Percentiles rank a stretch among this genome's conserved stretches.
Evolutionary conservation across 2,329 filamentous ascomycete species (phyloP).

Genomic region (Rasamsonia emersonii): DNA sequence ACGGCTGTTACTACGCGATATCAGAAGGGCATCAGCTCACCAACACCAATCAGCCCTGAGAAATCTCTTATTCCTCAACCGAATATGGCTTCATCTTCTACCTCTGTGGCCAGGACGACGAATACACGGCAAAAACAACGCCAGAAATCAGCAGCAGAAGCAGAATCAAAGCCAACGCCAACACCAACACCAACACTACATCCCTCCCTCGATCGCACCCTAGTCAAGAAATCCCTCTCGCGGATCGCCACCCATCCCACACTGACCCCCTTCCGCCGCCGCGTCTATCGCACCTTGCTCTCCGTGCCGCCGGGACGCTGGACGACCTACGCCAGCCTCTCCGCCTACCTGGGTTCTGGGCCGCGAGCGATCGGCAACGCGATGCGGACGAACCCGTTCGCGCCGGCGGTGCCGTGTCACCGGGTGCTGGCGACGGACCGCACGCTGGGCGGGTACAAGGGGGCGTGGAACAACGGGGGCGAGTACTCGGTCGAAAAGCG

Average conservation of each 20-base stretch:
- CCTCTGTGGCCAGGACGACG: too few relatives aligned
- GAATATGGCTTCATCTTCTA: too few relatives aligned
- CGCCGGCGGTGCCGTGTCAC: slow-evolving; percentile 73
- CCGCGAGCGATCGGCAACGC: slow-evolving; percentile 72
- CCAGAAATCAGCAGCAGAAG: too few relatives aligned
- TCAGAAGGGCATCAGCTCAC: too few relatives aligned
- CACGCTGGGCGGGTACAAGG: slow-evolving; percentile 45
- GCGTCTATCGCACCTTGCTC: slow-evolving; percentile 62
- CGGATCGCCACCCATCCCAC: slow-evolving; percentile 36
- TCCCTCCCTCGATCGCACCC: not conserved
- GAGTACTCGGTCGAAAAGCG: slow-evolving; percentile 35
- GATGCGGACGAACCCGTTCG: slow-evolving; percentile 69
- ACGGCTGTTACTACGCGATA: too few relatives aligned
- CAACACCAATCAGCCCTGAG: too few relatives aligned
- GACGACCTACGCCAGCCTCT: slow-evolving; percentile 68
- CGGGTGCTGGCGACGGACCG: slow-evolving; percentile 68
- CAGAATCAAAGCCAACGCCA: too few relatives aligned
- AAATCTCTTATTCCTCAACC: too few relatives aligned
- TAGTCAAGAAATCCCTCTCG: slow-evolving; percentile 21
- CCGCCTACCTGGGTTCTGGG: slow-evolving; percentile 59
- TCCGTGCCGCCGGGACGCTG: slow-evolving; percentile 68
- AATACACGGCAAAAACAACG: too few relatives aligned
- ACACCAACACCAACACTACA: slow-evolving; percentile 2
- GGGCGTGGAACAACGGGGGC: slow-evolving; percentile 40
- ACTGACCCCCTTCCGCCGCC: slow-evolving; percentile 43